Evolutionary conservation across 805 yeast species (phyloP), one percentile per base, ranked within the genome.

Genomic region (Cyberlindnera meyerae): DNA sequence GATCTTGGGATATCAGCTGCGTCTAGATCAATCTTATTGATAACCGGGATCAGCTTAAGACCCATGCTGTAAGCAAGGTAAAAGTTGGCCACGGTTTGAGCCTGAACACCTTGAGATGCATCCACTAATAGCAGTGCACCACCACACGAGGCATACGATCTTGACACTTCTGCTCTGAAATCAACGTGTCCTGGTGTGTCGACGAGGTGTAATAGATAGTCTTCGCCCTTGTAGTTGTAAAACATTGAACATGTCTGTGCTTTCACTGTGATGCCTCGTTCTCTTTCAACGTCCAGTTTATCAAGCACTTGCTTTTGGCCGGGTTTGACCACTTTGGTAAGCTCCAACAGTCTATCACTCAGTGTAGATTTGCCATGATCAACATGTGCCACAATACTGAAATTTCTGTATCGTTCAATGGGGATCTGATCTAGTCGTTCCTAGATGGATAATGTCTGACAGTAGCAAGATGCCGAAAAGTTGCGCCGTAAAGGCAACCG

Each of bases 151-250:
- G 97, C 97, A 61, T 89, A 89, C 7, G 96, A 85, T 48, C 97
- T 64, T 4, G 94, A 79, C 1, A 90, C 98, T 52, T 90, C 98
- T 8, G 93, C 82, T 36, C 96, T 68, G 59, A 90, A 90, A 59
- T 90, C 98, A 22, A 93, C 97, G 58, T 90, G 98, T 0, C 98
- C 98, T 0, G 98, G 98, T 0, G 97, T 90, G 59, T 90, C 98
- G 30, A 93, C 96, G 30, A 90, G 65, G 65, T 90, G 96, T 31
- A 90, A 63, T 37, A 93, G 60, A 55, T 86, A 93, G 49, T 90
- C 96, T 49, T 75, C 65, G 3, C 77, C 75, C n/a, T 54, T 49
- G 45, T 77, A 68, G 24, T 70, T 69, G 58, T 88, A 88, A 42
- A 93, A 70, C 97, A 90, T 93, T 0, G 96, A 73, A 51, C 96